Evolutionary conservation across 345 rosid species (phyloP), one percentile per base, ranked within the genome.

Genomic region (Draba incana): DNA sequence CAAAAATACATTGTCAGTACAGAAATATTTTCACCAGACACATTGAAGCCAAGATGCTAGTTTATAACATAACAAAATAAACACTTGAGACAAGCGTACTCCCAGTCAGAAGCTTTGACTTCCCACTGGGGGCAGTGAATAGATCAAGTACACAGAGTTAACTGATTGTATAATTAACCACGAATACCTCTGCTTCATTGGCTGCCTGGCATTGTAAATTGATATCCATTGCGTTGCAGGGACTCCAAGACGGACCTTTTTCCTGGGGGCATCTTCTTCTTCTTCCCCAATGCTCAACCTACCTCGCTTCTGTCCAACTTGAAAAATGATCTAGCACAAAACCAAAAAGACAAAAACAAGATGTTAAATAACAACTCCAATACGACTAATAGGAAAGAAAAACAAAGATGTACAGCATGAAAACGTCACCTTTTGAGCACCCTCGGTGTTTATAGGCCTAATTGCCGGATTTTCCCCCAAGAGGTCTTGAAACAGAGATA

Each of bases 141-240:
- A 39, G 24, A 47, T 75, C 35, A 48, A 69, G 10, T 30, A 59
- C 47, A 44, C 20, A 24, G n/a, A 57, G 37, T 64, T 39, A 62
- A 42, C 27, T 50, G 57, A 47, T 8, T 8, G 59, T 28, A 76
- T n/a, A n/a, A n/a, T n/a, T 45, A 50, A 52, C 57, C 20, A 39
- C 62, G 51, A 61, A 42, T 81, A 92, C 97, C 98, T 88, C 81
- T 95, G 99, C 72, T 95, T 95, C 97, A 95, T 95, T 47, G 99
- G 97, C 75, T 69, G 81, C 67, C 94, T 87, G 46, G 99, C 97
- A 85, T 86, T 92, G 81, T 95, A 89, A 69, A 95, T 78, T 44
- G 94, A 92, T 80, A 89, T 92, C 99, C 99, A 92, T 72, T 95
- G 99, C 0, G 89, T 86, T 57, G 99, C 96, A 67, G 99, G 94